Percentiles rank a stretch among this genome's conserved stretches.
phyloP scores from a whole-genome alignment of 352 stramenopile genomes.

The Plasmopara muralis region DNA sequence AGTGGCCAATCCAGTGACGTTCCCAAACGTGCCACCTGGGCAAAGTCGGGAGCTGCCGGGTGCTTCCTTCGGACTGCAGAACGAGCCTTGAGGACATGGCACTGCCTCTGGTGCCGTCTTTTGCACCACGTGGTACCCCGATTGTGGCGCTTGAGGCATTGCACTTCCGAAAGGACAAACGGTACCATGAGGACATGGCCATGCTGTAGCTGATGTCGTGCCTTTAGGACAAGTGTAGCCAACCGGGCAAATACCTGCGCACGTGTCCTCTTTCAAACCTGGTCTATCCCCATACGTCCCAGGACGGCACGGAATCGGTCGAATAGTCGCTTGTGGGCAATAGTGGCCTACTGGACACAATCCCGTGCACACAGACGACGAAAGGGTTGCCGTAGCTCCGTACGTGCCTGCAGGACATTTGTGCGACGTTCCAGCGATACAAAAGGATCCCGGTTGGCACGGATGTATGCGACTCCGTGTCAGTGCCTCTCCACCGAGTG shows the following conservation, averaged over 20 bases:
- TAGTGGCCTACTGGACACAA: slow-evolving; percentile 56
- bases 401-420: slow-evolving; percentile 54
- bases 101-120: slow-evolving; percentile 8
- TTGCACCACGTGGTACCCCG: slow-evolving; percentile 31
- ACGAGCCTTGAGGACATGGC: slow-evolving; percentile 35
- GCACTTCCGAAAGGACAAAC: slow-evolving; percentile 22
- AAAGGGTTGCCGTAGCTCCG: slow-evolving; percentile 24
- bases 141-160: slow-evolving; percentile 8
- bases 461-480: slow-evolving; percentile 19
- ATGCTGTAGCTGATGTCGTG: slow-evolving; percentile 36
- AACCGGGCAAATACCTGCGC: slow-evolving; percentile 45
- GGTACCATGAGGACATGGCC: slow-evolving; percentile 24
- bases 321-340: slow-evolving; percentile 30
- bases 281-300: slow-evolving; percentile 47
- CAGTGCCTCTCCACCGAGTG: slow-evolving; percentile 23
- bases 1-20: slow-evolving; percentile 26
- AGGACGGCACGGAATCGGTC: slow-evolving; percentile 32
- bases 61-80: slow-evolving; percentile 38
- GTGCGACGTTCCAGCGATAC: slow-evolving; percentile 25
- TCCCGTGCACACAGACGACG: slow-evolving; percentile 28
- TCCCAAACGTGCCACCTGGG: slow-evolving; percentile 59
- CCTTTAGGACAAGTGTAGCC: slow-evolving; percentile 61
- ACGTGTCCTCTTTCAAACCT: slow-evolving; percentile 36
- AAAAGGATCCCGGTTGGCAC: slow-evolving; percentile 60
- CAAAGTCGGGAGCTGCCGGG: slow-evolving; percentile 30